Percentiles rank a stretch among this genome's conserved stretches.
Evolutionary conservation across 1,284 basidiomycete species (phyloP).

Genomic region (Fomes fomentarius): DNA sequence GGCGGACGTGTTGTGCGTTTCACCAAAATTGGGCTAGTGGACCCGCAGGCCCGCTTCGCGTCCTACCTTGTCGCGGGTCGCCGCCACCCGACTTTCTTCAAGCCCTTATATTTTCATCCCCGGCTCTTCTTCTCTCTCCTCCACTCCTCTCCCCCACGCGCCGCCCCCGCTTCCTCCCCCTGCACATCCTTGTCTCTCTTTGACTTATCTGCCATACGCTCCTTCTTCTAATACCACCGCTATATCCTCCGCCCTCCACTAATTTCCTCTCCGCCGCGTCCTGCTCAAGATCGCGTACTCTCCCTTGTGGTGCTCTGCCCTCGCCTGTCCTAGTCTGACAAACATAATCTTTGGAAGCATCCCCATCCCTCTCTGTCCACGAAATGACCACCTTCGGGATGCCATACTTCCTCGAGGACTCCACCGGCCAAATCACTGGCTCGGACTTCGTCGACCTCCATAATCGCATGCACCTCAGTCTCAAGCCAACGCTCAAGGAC

Average conservation of each 20-base stretch:
- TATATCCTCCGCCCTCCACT: background rate
- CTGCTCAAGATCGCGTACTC: background rate
- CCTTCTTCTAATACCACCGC: background rate
- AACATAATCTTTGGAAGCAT: slow-evolving; percentile 1
- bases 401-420: slow-evolving; percentile 66
- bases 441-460: slow-evolving; percentile 65
- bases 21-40: background rate
- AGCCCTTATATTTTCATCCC: no score
- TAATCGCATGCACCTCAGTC: slow-evolving; percentile 54
- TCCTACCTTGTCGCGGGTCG: background rate
- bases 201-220: background rate
- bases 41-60: background rate
- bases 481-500: slow-evolving; percentile 50
- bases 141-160: background rate
- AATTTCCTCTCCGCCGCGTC: background rate
- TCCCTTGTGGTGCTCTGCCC: background rate
- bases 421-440: slow-evolving; percentile 50
- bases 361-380: slow-evolving; percentile 1
- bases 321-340: no score
- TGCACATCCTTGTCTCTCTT: background rate
- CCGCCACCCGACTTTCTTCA: no score
- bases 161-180: background rate
- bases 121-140: background rate
- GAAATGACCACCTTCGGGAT: slow-evolving; percentile 53
- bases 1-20: background rate